Conservation (phyloP, 331 rosid genomes). For the Arachis monticola region DNA sequence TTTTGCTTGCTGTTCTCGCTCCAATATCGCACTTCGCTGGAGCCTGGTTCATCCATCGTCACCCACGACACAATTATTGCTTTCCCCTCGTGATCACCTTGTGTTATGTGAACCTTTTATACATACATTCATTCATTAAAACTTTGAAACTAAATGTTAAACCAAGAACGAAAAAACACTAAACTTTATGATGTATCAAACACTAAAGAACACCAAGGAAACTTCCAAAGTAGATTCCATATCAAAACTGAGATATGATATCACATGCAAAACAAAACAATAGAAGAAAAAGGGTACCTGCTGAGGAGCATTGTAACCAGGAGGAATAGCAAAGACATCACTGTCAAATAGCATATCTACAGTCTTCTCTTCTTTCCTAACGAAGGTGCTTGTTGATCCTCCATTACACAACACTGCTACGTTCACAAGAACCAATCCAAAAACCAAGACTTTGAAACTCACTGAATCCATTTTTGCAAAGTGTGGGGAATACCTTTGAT, state of each 20-base stretch:
- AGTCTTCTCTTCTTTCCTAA: constrained; percentile 55
- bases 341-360: constrained; percentile 72
- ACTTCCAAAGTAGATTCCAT: too few species aligned
- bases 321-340: constrained; percentile 62
- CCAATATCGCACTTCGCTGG: constrained; percentile 68
- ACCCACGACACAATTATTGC: constrained; percentile 88
- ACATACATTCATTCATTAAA: constrained; percentile 20
- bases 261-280: too few species aligned
- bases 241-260: not conserved
- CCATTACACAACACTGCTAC: constrained; percentile 55
- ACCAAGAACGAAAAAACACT: too few species aligned
- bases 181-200: not conserved
- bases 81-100: constrained; percentile 78
- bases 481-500: not conserved
- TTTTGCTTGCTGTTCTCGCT: constrained; percentile 44
- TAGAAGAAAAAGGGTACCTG: constrained; percentile 46
- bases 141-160: too few species aligned
- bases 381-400: constrained; percentile 56
- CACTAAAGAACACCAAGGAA: not conserved
- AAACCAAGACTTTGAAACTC: constrained; percentile 31
- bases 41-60: constrained; percentile 69
- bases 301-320: constrained; percentile 83
- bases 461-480: constrained; percentile 33
- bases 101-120: constrained; percentile 86
- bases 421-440: constrained; percentile 24